Conservation (phyloP, 208 protist species). For the Leishmania arabica region DNA sequence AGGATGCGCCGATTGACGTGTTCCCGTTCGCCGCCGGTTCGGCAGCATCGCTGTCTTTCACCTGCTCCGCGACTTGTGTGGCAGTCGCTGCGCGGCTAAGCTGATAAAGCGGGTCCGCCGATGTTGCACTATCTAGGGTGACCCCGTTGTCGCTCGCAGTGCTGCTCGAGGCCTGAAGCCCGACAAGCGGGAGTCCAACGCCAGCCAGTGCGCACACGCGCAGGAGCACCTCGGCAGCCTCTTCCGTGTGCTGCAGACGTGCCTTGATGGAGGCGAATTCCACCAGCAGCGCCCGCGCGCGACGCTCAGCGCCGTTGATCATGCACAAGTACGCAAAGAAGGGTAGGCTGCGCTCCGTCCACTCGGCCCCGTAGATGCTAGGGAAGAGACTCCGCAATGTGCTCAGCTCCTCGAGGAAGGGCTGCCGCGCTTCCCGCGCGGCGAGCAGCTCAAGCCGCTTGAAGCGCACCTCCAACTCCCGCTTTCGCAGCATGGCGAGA, state of each 20-base stretch:
- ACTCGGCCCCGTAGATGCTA: slow-evolving; percentile 29
- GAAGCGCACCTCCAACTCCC: slow-evolving; percentile 56
- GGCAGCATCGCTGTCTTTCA: neutral
- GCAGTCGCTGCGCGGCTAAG: slow-evolving; percentile 21
- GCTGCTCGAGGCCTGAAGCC: slow-evolving; percentile 9
- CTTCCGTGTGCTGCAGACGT: slow-evolving; percentile 21
- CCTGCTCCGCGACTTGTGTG: neutral
- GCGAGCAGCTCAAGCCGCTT: slow-evolving; percentile 45
- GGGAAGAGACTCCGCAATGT: slow-evolving; percentile 28
- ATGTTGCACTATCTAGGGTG: neutral
- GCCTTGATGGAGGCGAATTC: slow-evolving; percentile 38
- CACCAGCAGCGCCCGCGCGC: slow-evolving; percentile 51
- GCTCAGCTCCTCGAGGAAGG: slow-evolving; percentile 42
- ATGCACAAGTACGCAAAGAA: slow-evolving; percentile 56
- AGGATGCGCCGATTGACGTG: neutral
- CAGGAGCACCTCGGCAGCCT: slow-evolving; percentile 33
- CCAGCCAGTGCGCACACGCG: slow-evolving; percentile 41
- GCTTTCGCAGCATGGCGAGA: slow-evolving; percentile 39
- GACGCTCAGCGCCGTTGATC: slow-evolving; percentile 55
- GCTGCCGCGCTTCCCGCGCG: slow-evolving; percentile 24
- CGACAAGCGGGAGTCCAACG: slow-evolving; percentile 29
- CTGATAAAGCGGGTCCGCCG: slow-evolving; percentile 31
- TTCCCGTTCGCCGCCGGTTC: neutral
- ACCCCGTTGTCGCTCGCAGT: neutral
- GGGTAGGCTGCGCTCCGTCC: slow-evolving; percentile 37